These are phyloP conservation scores for Pleodorina starrii DNA, from an alignment of 139 green algal species.

Conservation along the genomic window DNA sequence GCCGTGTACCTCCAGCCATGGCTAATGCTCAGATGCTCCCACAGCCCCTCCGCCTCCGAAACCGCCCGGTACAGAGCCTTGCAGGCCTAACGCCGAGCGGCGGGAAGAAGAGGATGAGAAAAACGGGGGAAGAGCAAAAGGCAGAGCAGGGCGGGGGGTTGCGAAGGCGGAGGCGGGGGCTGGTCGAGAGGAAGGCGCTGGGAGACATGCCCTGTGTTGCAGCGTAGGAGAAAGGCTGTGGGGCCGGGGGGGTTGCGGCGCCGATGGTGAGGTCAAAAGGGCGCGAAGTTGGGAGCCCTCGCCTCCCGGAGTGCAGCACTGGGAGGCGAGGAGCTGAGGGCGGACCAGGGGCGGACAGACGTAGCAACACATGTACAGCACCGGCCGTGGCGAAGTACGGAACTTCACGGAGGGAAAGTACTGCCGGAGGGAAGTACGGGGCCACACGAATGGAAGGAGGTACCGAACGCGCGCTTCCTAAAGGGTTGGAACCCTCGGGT, in stretches of 20 bases:
- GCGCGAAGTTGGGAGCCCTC: no score
- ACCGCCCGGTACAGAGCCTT: background rate
- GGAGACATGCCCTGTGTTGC: background rate
- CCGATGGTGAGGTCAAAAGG: background rate
- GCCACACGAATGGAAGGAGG: no score
- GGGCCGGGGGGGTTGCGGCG: background rate
- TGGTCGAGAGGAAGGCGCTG: background rate
- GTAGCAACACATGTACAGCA: no score
- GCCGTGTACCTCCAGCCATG: constrained; percentile 20
- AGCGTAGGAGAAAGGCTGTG: background rate
- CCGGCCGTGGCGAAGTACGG: no score
- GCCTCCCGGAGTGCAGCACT: no score
- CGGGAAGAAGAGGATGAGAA: background rate
- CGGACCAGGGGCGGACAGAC: no score
- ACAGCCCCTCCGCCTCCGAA: background rate
- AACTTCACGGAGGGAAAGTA: no score
- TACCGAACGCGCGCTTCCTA: no score
- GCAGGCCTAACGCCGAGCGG: background rate
- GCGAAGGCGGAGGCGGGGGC: background rate
- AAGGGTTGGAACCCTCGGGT: no score
- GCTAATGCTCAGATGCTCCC: background rate
- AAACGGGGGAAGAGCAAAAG: background rate
- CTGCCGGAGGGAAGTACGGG: no score
- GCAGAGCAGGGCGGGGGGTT: background rate
- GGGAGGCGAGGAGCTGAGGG: no score